A percentile compares a stretch with the other conserved stretches of the same genome.
Evolutionary conservation across 2,329 filamentous ascomycete species (phyloP).

Genomic region (Aschersonia sp.): DNA sequence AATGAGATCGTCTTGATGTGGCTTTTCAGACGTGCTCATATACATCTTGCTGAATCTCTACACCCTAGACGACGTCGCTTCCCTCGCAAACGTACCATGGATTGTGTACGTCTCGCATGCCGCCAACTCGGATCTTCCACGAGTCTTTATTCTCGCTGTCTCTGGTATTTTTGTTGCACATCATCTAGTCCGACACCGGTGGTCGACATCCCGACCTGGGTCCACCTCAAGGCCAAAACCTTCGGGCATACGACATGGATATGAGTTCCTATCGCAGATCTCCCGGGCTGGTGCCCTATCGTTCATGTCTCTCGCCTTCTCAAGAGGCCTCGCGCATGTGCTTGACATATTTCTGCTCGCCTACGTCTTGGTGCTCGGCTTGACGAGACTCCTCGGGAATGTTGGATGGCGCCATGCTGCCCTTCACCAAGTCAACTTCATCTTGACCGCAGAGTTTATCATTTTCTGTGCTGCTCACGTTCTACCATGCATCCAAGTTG

Average conservation of each 20-base stretch:
- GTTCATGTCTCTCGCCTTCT: constrained; percentile 22
- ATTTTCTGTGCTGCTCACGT: constrained; percentile 21
- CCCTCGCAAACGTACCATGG: constrained; percentile 18
- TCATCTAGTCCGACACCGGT: constrained; percentile 17
- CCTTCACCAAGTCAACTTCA: constrained; percentile 34
- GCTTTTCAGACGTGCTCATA: neutral
- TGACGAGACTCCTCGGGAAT: constrained; percentile 25
- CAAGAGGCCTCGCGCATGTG: constrained; percentile 17
- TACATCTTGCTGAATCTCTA: neutral
- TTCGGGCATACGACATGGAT: constrained; percentile 23
- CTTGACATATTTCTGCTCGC: constrained; percentile 20
- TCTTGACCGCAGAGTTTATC: constrained; percentile 21
- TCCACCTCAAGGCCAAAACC: constrained; percentile 15
- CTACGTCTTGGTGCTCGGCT: constrained; percentile 28
- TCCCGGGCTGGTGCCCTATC: constrained; percentile 23
- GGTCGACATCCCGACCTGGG: constrained; percentile 5
- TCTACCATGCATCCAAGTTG: constrained; percentile 27
- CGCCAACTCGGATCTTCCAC: constrained; percentile 25
- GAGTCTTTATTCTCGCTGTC: constrained; percentile 19
- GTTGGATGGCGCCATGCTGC: constrained; percentile 29
- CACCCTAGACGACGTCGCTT: neutral
- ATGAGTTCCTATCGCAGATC: constrained; percentile 28
- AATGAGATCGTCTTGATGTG: no score
- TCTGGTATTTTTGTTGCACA: constrained; percentile 21
- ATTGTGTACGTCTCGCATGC: constrained; percentile 21